Base-by-base conservation (phyloP, 768 basidiomycete genomes). In the Kwoniella sp. region DNA sequence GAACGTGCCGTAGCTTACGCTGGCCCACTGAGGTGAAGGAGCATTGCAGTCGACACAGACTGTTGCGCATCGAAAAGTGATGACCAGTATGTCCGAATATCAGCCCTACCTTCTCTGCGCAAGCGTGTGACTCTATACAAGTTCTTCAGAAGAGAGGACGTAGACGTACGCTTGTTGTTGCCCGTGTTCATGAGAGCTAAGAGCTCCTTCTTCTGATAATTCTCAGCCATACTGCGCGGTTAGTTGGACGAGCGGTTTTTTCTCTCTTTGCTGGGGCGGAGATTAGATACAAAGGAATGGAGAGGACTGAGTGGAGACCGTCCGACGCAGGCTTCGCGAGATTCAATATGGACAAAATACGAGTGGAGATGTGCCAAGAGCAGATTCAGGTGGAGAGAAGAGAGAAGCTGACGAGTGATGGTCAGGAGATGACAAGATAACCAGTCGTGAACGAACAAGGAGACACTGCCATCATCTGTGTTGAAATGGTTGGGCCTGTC, bases 1-100 rank as follows among this genome's bases (percentile, higher is more conserved):
- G 78, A 95, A 94, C 62, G 92, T 85, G 38, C 91, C 83, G 70
- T 81, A 83, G 61, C 72, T 73, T 50, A 82, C 78, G 48, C 75
- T 76, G 5, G 92, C 91, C 93, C 93, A 97, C 78, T 95, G 93
- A 0, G 93, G 93, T 75, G 92, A 91, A n/a, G 90, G 93, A 66
- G 90, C 92, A 11, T 82, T 81, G 74, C 93, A 96, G 78, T 95
- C 93, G 15, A 86, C 85, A 78, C 93, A 96, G 48, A 83, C 82
- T 82, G 67, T 12, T 0, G 1, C 22, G 25, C 50, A 51, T 11
- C 22, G 8, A 5, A 48, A 28, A 23, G 4, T 25, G 50, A 4
- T 28, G 9, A n/a, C n/a, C n/a, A n/a, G n/a, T n/a, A n/a, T n/a
- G n/a, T n/a, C n/a, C n/a, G n/a, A 23, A 17, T 25, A 5, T 23